Evolutionary conservation across 129 eudicot genomes (phyloP), one percentile per base, ranked within the genome.

Genomic region (Centella asiatica): DNA sequence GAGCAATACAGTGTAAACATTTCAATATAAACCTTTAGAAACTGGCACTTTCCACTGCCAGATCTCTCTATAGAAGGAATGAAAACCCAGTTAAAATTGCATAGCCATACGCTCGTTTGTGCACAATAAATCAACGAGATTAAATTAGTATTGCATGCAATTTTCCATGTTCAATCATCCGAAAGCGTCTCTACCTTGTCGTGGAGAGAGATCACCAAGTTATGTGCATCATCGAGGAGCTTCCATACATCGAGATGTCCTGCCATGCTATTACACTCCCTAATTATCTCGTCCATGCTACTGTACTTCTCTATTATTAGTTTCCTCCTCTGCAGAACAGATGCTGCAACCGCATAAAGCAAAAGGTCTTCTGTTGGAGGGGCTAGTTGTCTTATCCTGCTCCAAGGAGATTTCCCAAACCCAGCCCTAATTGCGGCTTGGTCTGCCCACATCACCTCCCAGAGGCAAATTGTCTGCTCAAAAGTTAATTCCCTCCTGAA

Each of bases 391-490:
- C 95, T 79, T 57, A 79, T 82, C 83, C 80, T 77, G 74, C 78
- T 82, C 95, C 89, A 86, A 5, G 76, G 76, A 15, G 95, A 79
- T 61, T 79, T 79, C 4, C 89, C 84, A 0, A 78, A 77, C 19
- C 95, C 86, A 13, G 86, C 84, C 68, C 89, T 68, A 27, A 77
- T 82, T 1, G 95, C 95, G 23, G 78, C 86, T 60, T 82, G 95
- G 67, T 86, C 95, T 2, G 95, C 95, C 95, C 95, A 86, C 82
- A 86, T 75, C 20, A 86, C 86, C 76, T 86, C 95, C 95, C 95
- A 86, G 6, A 86, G 84, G 55, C 95, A 87, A 39, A 87, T 59
- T 6, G 90, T 87, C 69, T 87, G 90, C 51, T 87, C 85, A 61
- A 83, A 87, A 1, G 83, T 71, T 20, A 86, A 67, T 62, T 86